Conservation (phyloP, 306 rosid genomes). For the Dalbergia cochinchinensis region DNA sequence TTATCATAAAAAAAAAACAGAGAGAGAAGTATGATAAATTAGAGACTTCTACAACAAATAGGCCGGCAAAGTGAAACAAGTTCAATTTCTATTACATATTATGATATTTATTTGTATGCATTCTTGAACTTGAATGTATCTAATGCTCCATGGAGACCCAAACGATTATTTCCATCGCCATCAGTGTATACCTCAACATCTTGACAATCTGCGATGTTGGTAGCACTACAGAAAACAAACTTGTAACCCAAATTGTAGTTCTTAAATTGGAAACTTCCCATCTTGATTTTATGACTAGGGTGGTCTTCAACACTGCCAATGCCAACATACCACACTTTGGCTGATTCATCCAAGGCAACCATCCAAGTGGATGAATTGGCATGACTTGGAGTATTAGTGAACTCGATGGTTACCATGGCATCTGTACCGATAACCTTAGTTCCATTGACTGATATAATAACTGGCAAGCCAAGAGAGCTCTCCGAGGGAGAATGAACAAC, state of each 20-base stretch:
- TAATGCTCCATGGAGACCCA: background rate
- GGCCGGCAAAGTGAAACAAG: too few species aligned
- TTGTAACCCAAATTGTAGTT: background rate
- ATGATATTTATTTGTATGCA: background rate
- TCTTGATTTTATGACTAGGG: background rate
- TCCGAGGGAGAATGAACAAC: background rate
- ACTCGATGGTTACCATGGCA: background rate
- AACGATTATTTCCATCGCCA: background rate
- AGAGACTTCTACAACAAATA: too few species aligned
- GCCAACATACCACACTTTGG: slow-evolving; percentile 18
- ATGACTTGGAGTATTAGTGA: background rate
- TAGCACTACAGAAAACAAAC: slow-evolving; percentile 6
- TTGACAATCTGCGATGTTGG: background rate
- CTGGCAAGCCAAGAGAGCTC: background rate
- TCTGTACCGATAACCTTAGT: background rate
- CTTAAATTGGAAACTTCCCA: slow-evolving; percentile 2
- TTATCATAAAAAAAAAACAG: too few species aligned
- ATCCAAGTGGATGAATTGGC: background rate
- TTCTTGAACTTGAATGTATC: slow-evolving; percentile 1
- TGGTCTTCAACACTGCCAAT: background rate
- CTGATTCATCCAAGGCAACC: slow-evolving; percentile 7
- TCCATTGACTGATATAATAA: background rate
- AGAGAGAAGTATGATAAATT: too few species aligned
- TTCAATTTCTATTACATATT: too few species aligned
- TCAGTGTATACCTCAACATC: slow-evolving; percentile 32